Evolutionary conservation across 2,329 filamentous ascomycete genomes (phyloP), one percentile per base, ranked within the genome.

Genomic region (Microsporum audouinii): DNA sequence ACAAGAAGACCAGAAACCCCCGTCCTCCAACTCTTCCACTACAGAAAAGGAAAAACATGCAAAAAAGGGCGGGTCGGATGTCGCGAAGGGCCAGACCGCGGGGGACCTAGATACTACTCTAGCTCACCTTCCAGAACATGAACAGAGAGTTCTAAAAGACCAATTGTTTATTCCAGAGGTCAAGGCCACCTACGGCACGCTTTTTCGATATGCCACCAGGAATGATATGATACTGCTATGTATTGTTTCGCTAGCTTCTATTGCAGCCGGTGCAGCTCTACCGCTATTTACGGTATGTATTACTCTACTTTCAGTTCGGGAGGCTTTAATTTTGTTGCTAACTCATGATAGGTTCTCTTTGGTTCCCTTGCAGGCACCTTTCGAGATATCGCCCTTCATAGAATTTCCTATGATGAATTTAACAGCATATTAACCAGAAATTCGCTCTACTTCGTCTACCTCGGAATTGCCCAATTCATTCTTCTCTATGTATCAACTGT

Each of bases 371-470:
- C 90, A 62, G 83, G 83, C 2, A 82, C 81, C 1, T 95, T 95
- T 70, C 82, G 88, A 68, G 70, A 78, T 27, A 89, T 84, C 66
- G 82, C 88, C 65, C 72, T 77, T 2, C 75, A 76, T 5, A 70
- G 69, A 0, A 76, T 81, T 17, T 70, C 73, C 0, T 80, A 80
- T 47, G 70, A 77, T 41, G 75, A 78, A 0, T 94, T 94, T 73
- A 79, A 80, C 57, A 64, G 75, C 59, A 76, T 84, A 62, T 77
- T 95, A 67, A 76, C 76, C 6, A 77, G 79, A 49, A 82, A 87
- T 67, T 87, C 91, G 8, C 75, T 95, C 39, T 95, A 95, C 74
- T 94, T 95, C 66, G 77, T 96, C 38, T 95, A 95, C 71, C 81
- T 96, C 55, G 90, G 83, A 49, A 84, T 95, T 62, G 90, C 80